These are phyloP conservation scores for Yarrowia yakushimensis DNA, from an alignment of 805 yeast genomes.

Conservation along the genomic window DNA sequence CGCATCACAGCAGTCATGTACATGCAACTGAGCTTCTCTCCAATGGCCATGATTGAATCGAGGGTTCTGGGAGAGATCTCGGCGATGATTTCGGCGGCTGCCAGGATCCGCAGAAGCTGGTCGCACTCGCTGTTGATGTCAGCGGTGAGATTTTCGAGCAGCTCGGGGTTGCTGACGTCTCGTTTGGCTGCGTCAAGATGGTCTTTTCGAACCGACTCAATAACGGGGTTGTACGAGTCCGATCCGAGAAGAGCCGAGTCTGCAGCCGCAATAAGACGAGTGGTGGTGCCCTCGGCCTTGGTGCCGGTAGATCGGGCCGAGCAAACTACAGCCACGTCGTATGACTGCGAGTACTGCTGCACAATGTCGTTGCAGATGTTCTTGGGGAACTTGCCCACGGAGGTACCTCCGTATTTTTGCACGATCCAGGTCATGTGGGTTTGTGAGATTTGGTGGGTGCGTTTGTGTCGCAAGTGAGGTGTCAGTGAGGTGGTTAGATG, in stretches of 20 bases:
- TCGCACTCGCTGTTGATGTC: constrained; percentile 65
- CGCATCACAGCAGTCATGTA: constrained; percentile 83
- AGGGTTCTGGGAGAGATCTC: constrained; percentile 85
- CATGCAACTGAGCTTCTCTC: constrained; percentile 87
- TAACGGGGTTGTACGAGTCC: constrained; percentile 47
- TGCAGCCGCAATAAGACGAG: constrained; percentile 78
- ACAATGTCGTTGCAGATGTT: constrained; percentile 83
- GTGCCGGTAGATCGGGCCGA: constrained; percentile 90
- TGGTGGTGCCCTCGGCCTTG: constrained; percentile 93
- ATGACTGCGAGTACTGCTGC: constrained; percentile 48
- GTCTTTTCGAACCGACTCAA: constrained; percentile 70
- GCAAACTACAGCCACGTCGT: constrained; percentile 88
- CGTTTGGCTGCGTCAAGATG: constrained; percentile 69
- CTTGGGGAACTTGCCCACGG: constrained; percentile 90
- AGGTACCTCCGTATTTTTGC: constrained; percentile 96
- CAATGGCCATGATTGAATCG: constrained; percentile 87
- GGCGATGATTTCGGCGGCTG: constrained; percentile 87
- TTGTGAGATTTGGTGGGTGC: background rate
- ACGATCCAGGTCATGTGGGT: constrained; percentile 54
- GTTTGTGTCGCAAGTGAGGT: background rate
- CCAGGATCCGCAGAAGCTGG: constrained; percentile 62
- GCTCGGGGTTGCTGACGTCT: constrained; percentile 45
- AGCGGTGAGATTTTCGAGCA: constrained; percentile 52
- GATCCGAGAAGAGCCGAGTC: constrained; percentile 45
- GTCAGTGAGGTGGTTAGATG: background rate